A percentile compares a stretch with the other conserved stretches of the same genome.
Evolutionary conservation across 345 rosid species (phyloP).

Genomic region (Arabidopsis thaliana): TAIR10.1 NC_003076.8:6612501-6613000

Average conservation of each 20-base stretch:
- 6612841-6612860: neutral
- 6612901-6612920: neutral
- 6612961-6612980: neutral
- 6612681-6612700: neutral
- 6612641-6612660: too few relatives aligned
- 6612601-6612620: too few relatives aligned
- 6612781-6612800: neutral
- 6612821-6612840: neutral
- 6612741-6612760: neutral
- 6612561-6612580: too few relatives aligned
- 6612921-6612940: slow-evolving; percentile 8
- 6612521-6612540: too few relatives aligned
- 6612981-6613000: neutral
- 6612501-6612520: too few relatives aligned
- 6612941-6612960: neutral
- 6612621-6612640: too few relatives aligned
- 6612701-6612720: neutral
- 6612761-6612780: neutral
- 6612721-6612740: neutral
- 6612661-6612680: too few relatives aligned
- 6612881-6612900: neutral
- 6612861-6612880: neutral
- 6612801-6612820: neutral
- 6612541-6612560: too few relatives aligned
- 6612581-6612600: too few relatives aligned